These are phyloP conservation scores for Myriosclerotinia curreyana DNA, from an alignment of 2,329 filamentous ascomycete genomes.

Conservation along the genomic window DNA sequence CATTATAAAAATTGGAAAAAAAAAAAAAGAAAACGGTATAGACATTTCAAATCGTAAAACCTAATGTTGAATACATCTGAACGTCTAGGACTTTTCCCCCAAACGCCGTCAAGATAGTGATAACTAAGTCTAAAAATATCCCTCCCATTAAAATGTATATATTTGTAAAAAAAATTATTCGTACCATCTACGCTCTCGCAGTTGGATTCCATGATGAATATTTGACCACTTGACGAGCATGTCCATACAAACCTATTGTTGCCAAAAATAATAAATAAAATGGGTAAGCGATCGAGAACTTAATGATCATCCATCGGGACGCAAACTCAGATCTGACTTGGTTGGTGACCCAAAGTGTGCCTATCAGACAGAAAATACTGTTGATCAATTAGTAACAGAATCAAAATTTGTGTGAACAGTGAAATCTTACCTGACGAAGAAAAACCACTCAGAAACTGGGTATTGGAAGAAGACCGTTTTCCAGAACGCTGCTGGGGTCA, in stretches of 20 bases:
- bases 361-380: conserved; percentile 44
- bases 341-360: conserved; percentile 47
- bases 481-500: conserved; percentile 41
- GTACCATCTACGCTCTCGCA: conserved; percentile 23
- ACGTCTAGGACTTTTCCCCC: not conserved
- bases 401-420: not conserved
- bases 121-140: not conserved
- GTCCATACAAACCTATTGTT: conserved; percentile 20
- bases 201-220: conserved; percentile 50
- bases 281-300: conserved; percentile 47
- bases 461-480: conserved; percentile 48
- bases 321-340: conserved; percentile 48
- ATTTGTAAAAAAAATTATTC: not conserved
- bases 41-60: not conserved
- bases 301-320: conserved; percentile 42
- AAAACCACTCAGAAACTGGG: conserved; percentile 48
- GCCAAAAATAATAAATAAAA: conserved; percentile 40
- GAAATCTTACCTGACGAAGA: conserved; percentile 42
- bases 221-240: conserved; percentile 33
- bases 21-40: not conserved
- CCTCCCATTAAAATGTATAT: not conserved
- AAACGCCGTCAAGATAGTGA: not conserved
- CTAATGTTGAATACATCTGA: not conserved
- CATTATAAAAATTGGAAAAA: too few relatives aligned
- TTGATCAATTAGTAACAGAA: not conserved